Evolutionary conservation across 768 basidiomycete genomes (phyloP).

Genomic region (Glaciozyma antarctica): DNA sequence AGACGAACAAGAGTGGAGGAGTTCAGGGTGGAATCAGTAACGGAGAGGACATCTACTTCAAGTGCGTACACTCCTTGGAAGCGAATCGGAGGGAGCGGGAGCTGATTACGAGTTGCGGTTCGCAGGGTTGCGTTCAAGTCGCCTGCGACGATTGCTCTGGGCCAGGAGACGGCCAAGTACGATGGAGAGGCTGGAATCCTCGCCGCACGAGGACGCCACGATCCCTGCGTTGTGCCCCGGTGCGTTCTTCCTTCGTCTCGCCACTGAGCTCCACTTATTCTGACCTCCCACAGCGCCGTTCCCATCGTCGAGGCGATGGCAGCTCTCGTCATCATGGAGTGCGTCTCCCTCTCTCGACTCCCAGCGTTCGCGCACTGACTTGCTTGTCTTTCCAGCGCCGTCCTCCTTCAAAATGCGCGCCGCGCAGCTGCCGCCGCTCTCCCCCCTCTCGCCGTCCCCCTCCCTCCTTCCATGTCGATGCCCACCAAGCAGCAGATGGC

Average conservation of each 20-base stretch:
- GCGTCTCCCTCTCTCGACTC: not conserved
- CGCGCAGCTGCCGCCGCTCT: conserved; percentile 62
- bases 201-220: conserved; percentile 86
- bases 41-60: conserved; percentile 94
- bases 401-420: conserved; percentile 81
- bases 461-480: conserved; percentile 72
- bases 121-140: conserved; percentile 90
- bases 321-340: conserved; percentile 84
- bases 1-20: conserved; percentile 93
- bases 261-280: conserved; percentile 74
- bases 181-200: conserved; percentile 80
- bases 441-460: conserved; percentile 69
- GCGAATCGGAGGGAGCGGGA: not conserved
- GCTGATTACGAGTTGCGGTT: not conserved
- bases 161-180: conserved; percentile 83
- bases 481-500: conserved; percentile 9
- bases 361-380: conserved; percentile 1
- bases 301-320: conserved; percentile 98
- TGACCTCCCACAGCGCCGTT: conserved; percentile 29
- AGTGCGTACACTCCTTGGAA: conserved; percentile 46
- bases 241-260: conserved; percentile 50
- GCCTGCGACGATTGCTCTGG: conserved; percentile 91
- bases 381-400: conserved; percentile 43
- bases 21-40: conserved; percentile 97
- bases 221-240: conserved; percentile 90